Evolutionary conservation across 306 rosid species (phyloP).

Genomic region (Malus sylvestris): DNA sequence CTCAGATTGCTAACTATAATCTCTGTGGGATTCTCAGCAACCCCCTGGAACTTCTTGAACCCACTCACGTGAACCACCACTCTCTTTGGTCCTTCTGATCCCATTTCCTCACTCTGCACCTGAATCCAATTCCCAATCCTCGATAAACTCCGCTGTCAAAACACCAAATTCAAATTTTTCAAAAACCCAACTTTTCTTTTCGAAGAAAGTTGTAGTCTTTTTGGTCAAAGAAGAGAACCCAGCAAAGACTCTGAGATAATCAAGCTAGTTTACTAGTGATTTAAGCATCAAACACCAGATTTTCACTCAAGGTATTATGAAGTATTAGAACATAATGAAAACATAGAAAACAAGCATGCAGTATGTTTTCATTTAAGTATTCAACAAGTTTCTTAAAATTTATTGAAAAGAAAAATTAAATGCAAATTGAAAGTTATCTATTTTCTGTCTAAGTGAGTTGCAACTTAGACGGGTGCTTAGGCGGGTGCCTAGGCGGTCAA

Average conservation of each 20-base stretch:
- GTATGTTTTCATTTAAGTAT: too few relatives aligned
- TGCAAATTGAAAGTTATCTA: too few relatives aligned
- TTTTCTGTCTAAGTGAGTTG: too few relatives aligned
- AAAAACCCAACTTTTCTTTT: background rate
- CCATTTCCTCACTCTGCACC: constrained; percentile 50
- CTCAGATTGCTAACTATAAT: constrained; percentile 49
- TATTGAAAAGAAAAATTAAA: too few relatives aligned
- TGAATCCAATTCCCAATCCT: constrained; percentile 69
- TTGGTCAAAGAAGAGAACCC: background rate
- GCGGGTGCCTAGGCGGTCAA: too few relatives aligned
- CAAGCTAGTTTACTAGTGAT: background rate
- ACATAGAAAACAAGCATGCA: too few relatives aligned
- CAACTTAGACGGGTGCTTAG: too few relatives aligned
- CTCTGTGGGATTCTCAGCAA: constrained; percentile 74
- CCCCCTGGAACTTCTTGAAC: constrained; percentile 79
- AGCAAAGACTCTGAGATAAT: background rate
- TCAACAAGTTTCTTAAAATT: too few relatives aligned
- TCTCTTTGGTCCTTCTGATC: constrained; percentile 71
- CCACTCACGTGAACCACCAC: constrained; percentile 76
- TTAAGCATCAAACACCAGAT: background rate
- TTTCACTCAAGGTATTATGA: too few relatives aligned
- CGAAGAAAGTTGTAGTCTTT: background rate
- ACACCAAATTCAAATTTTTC: background rate
- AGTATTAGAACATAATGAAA: too few relatives aligned
- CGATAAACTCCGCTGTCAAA: background rate